Conservation (phyloP, 306 rosid species). For the Arachis hypogaea region DNA sequence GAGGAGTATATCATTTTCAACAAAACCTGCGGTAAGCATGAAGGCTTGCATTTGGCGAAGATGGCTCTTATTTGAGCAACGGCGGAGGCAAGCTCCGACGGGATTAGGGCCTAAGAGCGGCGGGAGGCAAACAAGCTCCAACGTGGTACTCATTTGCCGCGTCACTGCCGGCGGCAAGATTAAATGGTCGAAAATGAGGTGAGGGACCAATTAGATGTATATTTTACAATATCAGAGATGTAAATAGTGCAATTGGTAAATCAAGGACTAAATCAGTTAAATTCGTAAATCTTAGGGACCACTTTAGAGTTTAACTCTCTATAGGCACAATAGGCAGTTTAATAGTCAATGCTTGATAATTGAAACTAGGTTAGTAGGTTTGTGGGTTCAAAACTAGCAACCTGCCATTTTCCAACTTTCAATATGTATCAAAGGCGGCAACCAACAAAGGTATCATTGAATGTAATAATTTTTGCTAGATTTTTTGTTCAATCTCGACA, state of each 20-base stretch:
- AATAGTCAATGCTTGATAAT: not conserved
- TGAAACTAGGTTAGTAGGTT: slow-evolving; percentile 7
- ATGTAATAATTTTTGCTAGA: not conserved
- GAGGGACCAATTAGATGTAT: too few relatives aligned
- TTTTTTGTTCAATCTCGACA: not conserved
- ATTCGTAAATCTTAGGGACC: too few relatives aligned
- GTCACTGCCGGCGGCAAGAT: too few relatives aligned
- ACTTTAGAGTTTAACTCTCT: too few relatives aligned
- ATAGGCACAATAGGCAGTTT: not conserved
- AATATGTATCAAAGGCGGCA: slow-evolving; percentile 8
- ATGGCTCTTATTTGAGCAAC: slow-evolving; percentile 46
- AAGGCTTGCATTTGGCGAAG: slow-evolving; percentile 54
- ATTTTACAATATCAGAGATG: too few relatives aligned
- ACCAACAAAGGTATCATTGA: slow-evolving; percentile 25
- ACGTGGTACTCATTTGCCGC: too few relatives aligned
- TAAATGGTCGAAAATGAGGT: too few relatives aligned
- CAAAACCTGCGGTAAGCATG: slow-evolving; percentile 48
- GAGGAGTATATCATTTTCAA: slow-evolving; percentile 50
- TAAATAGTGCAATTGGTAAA: too few relatives aligned
- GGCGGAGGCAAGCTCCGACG: not conserved
- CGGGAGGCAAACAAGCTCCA: too few relatives aligned
- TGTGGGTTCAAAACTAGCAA: slow-evolving; percentile 28
- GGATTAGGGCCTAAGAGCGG: too few relatives aligned
- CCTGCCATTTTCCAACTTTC: slow-evolving; percentile 9
- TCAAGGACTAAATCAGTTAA: too few relatives aligned